A percentile compares a stretch with the other conserved stretches of the same genome.
These are phyloP conservation scores for Aspergillus sp. DNA, from an alignment of 2,329 filamentous ascomycete species.

Conservation along the genomic window DNA sequence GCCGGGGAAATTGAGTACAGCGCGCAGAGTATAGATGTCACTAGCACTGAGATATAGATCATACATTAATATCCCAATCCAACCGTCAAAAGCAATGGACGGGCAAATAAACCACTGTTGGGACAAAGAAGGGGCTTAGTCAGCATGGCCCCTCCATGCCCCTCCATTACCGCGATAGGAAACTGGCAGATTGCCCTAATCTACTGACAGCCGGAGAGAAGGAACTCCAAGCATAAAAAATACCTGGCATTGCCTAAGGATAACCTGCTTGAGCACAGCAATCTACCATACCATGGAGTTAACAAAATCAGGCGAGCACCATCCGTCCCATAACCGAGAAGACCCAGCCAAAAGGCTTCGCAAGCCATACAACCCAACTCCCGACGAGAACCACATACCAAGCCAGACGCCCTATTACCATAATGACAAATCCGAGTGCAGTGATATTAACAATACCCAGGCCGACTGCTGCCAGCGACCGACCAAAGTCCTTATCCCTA, in stretches of 20 bases:
- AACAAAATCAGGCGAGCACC: conserved; percentile 13
- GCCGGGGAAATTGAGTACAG: too few relatives aligned
- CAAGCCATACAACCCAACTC: conserved; percentile 30
- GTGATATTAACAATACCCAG: conserved; percentile 26
- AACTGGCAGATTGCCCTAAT: too few relatives aligned
- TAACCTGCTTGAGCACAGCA: background rate
- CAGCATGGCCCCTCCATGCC: too few relatives aligned
- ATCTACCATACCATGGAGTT: background rate
- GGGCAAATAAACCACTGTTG: too few relatives aligned
- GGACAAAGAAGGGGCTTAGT: too few relatives aligned
- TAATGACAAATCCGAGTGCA: conserved; percentile 21
- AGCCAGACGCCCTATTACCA: conserved; percentile 21
- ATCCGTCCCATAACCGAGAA: conserved; percentile 19
- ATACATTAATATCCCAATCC: too few relatives aligned
- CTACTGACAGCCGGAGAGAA: too few relatives aligned
- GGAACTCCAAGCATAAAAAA: conserved; percentile 1
- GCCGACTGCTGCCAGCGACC: conserved; percentile 21
- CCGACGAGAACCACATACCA: conserved; percentile 25
- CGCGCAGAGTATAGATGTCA: too few relatives aligned
- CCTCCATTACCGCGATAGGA: too few relatives aligned
- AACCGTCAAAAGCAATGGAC: too few relatives aligned
- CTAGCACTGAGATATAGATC: too few relatives aligned
- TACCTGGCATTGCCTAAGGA: conserved; percentile 1
- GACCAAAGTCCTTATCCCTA: conserved; percentile 19
- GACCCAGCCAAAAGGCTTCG: conserved; percentile 24